Conservation (phyloP, 2,329 filamentous ascomycete genomes). For the Exophiala mesophila region DNA sequence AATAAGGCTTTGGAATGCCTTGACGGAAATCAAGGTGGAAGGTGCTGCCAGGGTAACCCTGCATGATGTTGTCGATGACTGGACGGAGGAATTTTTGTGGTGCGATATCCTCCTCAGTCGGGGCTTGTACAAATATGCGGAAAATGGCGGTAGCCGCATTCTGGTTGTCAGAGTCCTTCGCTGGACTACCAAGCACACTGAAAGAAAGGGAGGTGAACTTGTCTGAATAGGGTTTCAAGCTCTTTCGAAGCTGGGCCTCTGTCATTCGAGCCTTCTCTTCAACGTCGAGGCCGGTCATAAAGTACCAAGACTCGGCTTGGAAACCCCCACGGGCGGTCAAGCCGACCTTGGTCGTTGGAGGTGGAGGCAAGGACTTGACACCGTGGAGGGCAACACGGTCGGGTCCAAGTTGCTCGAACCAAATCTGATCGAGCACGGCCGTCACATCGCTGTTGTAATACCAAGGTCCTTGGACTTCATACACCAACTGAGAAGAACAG, state of each 20-base stretch:
- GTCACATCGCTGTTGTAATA: conserved; percentile 57
- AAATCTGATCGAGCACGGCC: conserved; percentile 47
- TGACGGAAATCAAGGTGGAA: conserved; percentile 33
- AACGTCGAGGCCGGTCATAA: conserved; percentile 43
- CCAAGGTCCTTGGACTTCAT: conserved; percentile 52
- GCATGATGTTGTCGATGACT: conserved; percentile 38
- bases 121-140: conserved; percentile 44
- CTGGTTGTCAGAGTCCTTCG: conserved; percentile 36
- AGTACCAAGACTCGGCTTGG: conserved; percentile 44
- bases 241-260: conserved; percentile 41
- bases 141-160: conserved; percentile 40
- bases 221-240: conserved; percentile 32
- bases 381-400: conserved; percentile 47
- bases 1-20: conserved; percentile 34
- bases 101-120: conserved; percentile 33
- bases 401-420: conserved; percentile 47
- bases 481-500: conserved; percentile 49
- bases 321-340: conserved; percentile 45
- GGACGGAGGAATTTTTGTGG: conserved; percentile 34
- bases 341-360: conserved; percentile 48
- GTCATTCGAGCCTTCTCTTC: conserved; percentile 44
- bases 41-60: conserved; percentile 37
- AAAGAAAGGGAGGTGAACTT: conserved; percentile 32
- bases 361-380: conserved; percentile 41
- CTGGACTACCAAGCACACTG: conserved; percentile 29